phyloP scores from a whole-genome alignment of 768 basidiomycete genomes.

The Cyathus striatus region DNA sequence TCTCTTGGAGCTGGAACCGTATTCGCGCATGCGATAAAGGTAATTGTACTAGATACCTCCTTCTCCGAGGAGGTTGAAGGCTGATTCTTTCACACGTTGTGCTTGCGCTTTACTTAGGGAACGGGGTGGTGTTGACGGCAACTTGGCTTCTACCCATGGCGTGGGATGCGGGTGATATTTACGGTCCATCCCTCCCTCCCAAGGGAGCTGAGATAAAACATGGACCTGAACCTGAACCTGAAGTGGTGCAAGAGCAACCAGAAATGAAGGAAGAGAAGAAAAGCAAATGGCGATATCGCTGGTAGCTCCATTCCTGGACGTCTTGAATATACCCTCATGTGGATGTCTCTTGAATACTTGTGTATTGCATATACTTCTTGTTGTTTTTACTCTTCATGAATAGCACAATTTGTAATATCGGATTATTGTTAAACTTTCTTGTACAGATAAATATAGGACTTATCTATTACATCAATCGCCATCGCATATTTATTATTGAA shows the following conservation, averaged over 20 bases:
- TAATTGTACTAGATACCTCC: constrained; percentile 18
- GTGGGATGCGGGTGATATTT: constrained; percentile 54
- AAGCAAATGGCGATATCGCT: constrained; percentile 18
- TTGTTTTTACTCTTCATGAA: too few species aligned
- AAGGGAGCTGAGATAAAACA: constrained; percentile 4
- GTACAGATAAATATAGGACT: too few species aligned
- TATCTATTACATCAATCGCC: too few species aligned
- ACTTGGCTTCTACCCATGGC: constrained; percentile 78
- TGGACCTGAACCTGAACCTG: constrained; percentile 2
- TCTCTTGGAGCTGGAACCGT: constrained; percentile 75
- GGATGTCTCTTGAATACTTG: background rate
- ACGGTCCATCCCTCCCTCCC: constrained; percentile 22
- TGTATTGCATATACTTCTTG: too few species aligned
- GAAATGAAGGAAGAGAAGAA: too few species aligned
- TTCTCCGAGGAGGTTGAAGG: too few species aligned
- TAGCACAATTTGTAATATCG: too few species aligned
- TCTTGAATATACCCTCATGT: background rate
- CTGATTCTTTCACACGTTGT: constrained; percentile 4
- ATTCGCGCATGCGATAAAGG: constrained; percentile 68
- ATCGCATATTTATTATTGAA: too few species aligned
- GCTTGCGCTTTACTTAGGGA: constrained; percentile 47
- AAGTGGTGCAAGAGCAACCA: too few species aligned
- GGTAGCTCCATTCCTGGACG: constrained; percentile 11
- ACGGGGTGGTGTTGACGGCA: constrained; percentile 77
- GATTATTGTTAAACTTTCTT: too few species aligned